Evolutionary conservation across 495 filamentous ascomycete species (phyloP).

Genomic region (Xylaria castorea): DNA sequence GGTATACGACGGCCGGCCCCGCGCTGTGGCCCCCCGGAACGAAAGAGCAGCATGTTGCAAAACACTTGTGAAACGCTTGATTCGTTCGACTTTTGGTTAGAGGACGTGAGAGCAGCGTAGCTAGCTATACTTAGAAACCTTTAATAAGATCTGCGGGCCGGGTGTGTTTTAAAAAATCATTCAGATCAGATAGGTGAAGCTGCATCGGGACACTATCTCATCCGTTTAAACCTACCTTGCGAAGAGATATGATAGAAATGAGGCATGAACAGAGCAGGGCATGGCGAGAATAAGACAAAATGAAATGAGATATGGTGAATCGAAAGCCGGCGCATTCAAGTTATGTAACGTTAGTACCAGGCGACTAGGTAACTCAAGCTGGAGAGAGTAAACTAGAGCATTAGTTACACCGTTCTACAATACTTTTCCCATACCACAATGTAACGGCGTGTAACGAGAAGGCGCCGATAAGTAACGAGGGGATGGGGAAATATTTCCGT

Average conservation of each 20-base stretch:
- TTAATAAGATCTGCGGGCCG: neutral
- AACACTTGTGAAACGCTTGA: neutral
- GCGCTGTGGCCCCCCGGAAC: conserved; percentile 19
- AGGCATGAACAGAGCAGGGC: neutral
- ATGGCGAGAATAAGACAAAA: neutral
- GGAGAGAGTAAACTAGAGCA: neutral
- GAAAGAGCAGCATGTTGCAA: conserved; percentile 29
- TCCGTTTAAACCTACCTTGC: neutral
- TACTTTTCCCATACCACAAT: neutral
- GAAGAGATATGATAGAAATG: neutral
- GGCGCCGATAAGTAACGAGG: neutral
- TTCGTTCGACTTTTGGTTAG: neutral
- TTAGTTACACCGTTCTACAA: neutral
- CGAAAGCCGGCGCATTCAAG: neutral
- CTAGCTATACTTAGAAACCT: neutral
- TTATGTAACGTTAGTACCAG: neutral
- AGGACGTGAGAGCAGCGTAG: neutral
- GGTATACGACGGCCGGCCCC: conserved; percentile 32
- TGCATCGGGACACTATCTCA: neutral
- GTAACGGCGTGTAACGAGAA: neutral
- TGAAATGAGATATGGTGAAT: neutral
- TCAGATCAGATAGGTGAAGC: neutral
- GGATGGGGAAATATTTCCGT: conserved; percentile 2
- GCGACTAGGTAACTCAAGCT: neutral
- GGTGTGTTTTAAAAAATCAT: neutral